Base-by-base conservation (phyloP, 2,329 filamentous ascomycete genomes). In the Penicillium corylophilum region DNA sequence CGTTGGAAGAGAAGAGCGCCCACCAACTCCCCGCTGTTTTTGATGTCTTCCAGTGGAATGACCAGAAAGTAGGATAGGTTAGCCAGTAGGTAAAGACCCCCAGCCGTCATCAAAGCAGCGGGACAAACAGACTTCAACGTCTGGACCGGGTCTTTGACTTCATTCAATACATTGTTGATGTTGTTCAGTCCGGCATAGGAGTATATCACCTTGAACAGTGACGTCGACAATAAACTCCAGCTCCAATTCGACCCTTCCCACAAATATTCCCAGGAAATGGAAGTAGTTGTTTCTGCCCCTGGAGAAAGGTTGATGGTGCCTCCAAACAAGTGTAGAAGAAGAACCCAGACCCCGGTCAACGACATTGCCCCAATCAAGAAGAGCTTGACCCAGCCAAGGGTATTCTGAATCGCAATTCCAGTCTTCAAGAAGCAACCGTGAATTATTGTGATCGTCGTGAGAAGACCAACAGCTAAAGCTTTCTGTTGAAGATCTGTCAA, bases 181-280 rank as follows among this genome's bases (percentile, higher is more conserved):
- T 88, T 89, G 46, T 77, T 81, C 12, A 87, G 73, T 0, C 87
- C 86, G 0, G 84, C 77, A 50, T 88, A 89, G 0, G 85, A 86
- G 65, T 88, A 88, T 40, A 86, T 82, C 0, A 89, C 83, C 59
- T 86, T 74, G 64, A 74, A 71, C 8, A 89, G 70, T 0, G 85
- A 80, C 0, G 86, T 87, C 0, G 84, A 82, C n/a, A 89, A 74
- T 1, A 82, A 75, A 26, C 84, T 83, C 79, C 84, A 87, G 61
- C 81, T 85, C 85, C 86, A 89, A 48, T 85, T 82, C 1, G 83
- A 87, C 29, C 78, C 83, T 38, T 81, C 76, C 83, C 84, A 88
- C 0, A 88, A 60, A 0, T 75, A 69, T 16, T 81, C 74, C 78
- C 82, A 86, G 0, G 67, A 64, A 22, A 64, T 54, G 1, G 51